A percentile compares a stretch with the other conserved stretches of the same genome.
These are phyloP conservation scores for Curvularia eragrostidis DNA, from an alignment of 2,329 filamentous ascomycete genomes.

Conservation along the genomic window DNA sequence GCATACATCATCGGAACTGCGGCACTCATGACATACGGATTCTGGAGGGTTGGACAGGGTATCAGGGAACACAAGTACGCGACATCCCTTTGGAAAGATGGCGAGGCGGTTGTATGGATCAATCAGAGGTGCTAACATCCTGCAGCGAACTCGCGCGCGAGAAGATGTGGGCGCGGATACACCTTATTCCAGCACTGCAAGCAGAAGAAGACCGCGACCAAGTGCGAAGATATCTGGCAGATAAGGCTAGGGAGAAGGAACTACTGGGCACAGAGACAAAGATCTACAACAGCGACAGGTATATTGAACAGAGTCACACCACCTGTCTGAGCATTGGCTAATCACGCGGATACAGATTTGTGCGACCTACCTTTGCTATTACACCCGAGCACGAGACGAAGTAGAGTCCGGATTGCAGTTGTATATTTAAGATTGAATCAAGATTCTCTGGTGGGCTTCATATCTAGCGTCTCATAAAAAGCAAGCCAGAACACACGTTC, in stretches of 20 bases:
- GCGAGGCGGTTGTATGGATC: background rate
- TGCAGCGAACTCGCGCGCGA: conserved; percentile 88
- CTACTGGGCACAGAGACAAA: conserved; percentile 82
- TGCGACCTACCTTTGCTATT: conserved; percentile 79
- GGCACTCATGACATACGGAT: conserved; percentile 84
- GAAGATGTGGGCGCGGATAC: conserved; percentile 97
- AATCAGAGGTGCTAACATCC: conserved; percentile 25
- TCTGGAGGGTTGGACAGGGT: conserved; percentile 83
- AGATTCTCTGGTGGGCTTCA: conserved; percentile 1
- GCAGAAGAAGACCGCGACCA: conserved; percentile 97
- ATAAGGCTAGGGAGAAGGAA: conserved; percentile 89
- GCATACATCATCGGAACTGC: conserved; percentile 79
- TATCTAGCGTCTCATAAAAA: background rate
- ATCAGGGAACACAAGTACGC: conserved; percentile 90
- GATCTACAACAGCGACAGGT: conserved; percentile 90
- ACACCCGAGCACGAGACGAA: conserved; percentile 69
- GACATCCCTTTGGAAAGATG: background rate
- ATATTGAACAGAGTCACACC: conserved; percentile 45
- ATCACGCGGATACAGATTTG: conserved; percentile 48
- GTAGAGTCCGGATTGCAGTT: conserved; percentile 49
- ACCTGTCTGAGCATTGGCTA: conserved; percentile 5
- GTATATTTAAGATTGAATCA: conserved; percentile 25
- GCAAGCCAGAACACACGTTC: background rate
- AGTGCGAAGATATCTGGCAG: conserved; percentile 83
- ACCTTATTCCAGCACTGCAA: conserved; percentile 91